Percentiles rank a stretch among this genome's conserved stretches.
Evolutionary conservation across 768 basidiomycete genomes (phyloP).

Genomic region (Hortiboletus flavorubellus): DNA sequence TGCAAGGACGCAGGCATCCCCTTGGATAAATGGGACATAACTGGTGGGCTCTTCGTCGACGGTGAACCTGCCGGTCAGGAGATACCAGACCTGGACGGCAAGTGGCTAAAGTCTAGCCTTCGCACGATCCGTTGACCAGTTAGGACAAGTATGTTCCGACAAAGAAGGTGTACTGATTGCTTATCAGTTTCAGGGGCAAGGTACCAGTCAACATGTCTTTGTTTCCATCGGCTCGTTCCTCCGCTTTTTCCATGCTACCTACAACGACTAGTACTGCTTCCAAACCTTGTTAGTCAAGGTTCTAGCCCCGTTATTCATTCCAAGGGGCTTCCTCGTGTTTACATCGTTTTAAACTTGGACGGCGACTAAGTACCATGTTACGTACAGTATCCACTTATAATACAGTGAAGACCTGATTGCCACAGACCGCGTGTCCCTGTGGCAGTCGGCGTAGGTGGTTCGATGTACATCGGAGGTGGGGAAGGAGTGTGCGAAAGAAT

Average conservation of each 20-base stretch:
- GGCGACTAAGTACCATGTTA: slow-evolving; percentile 20
- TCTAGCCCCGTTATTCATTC: slow-evolving; percentile 15
- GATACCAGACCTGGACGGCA: slow-evolving; percentile 39
- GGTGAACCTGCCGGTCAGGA: slow-evolving; percentile 35
- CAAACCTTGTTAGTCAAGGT: slow-evolving; percentile 24
- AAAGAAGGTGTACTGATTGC: not conserved
- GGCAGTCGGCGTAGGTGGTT: slow-evolving; percentile 8
- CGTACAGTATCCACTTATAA: slow-evolving; percentile 11
- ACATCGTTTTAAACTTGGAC: slow-evolving; percentile 22
- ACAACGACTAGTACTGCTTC: slow-evolving; percentile 15
- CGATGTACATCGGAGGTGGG: slow-evolving; percentile 8
- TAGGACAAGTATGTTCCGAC: slow-evolving; percentile 4
- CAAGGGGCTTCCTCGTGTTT: slow-evolving; percentile 28
- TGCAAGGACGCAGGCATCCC: slow-evolving; percentile 47
- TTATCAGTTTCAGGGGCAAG: slow-evolving; percentile 9
- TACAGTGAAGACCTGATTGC: slow-evolving; percentile 10
- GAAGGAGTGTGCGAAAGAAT: slow-evolving; percentile 5
- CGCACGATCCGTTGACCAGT: slow-evolving; percentile 10
- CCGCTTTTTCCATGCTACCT: slow-evolving; percentile 5
- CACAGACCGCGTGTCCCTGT: slow-evolving; percentile 5
- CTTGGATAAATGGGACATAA: slow-evolving; percentile 33
- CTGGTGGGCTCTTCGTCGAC: slow-evolving; percentile 49
- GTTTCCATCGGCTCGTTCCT: slow-evolving; percentile 13
- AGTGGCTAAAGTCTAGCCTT: slow-evolving; percentile 26
- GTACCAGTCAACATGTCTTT: slow-evolving; percentile 16